These are phyloP conservation scores for Papiliotrema flavescens DNA, from an alignment of 1,284 basidiomycete genomes.

Conservation along the genomic window DNA sequence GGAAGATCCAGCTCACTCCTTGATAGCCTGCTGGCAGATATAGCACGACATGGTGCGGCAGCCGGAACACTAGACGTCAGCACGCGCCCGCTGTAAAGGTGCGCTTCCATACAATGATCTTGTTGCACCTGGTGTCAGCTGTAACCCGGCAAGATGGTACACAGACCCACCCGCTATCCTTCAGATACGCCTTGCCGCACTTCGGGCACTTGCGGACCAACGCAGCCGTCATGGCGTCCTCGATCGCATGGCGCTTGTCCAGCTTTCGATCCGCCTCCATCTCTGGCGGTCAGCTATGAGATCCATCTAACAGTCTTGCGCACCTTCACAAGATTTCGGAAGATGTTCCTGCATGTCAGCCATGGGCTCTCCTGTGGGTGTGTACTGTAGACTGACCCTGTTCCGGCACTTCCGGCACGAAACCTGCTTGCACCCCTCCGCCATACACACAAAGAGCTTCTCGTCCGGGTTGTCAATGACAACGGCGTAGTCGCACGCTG, in stretches of 20 bases:
- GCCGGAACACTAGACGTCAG: conserved; percentile 54
- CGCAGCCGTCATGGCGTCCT: conserved; percentile 84
- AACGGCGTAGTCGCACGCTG: conserved; percentile 77
- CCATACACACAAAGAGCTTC: conserved; percentile 73
- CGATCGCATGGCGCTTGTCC: conserved; percentile 68
- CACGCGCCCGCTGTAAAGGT: neutral
- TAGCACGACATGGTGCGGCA: conserved; percentile 72
- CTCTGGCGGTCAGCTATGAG: conserved; percentile 48
- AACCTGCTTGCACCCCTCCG: conserved; percentile 64
- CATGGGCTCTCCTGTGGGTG: neutral
- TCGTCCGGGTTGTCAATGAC: conserved; percentile 74
- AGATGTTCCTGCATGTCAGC: conserved; percentile 63
- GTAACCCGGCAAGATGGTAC: neutral
- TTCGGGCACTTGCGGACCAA: conserved; percentile 75
- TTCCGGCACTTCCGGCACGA: conserved; percentile 75
- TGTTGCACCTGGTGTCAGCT: conserved; percentile 45
- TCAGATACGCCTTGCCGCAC: conserved; percentile 44
- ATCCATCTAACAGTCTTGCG: conserved; percentile 3
- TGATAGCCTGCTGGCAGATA: conserved; percentile 48
- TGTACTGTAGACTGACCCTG: conserved; percentile 49
- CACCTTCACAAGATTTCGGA: conserved; percentile 80
- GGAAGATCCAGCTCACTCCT: conserved; percentile 4
- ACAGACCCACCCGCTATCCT: conserved; percentile 51
- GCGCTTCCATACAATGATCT: conserved; percentile 60
- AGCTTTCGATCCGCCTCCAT: conserved; percentile 66